Evolutionary conservation across 2,329 filamentous ascomycete species (phyloP).

Genomic region (Talaromyces sp.): DNA sequence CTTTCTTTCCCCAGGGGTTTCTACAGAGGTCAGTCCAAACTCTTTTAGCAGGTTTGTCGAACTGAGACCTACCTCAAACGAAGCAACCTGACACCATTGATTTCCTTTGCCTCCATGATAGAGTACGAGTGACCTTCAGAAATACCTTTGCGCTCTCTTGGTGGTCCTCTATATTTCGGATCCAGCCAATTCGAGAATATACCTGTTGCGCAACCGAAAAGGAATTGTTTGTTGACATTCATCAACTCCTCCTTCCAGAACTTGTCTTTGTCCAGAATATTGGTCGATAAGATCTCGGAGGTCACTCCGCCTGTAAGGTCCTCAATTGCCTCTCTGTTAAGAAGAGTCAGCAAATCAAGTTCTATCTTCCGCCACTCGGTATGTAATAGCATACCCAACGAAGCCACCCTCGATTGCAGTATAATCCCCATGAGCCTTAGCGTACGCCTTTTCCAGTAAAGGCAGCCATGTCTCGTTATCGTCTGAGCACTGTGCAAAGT

Average conservation of each 20-base stretch:
- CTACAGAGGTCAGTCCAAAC: slow-evolving; percentile 37
- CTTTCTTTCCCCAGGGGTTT: slow-evolving; percentile 78
- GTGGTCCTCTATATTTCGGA: slow-evolving; percentile 34
- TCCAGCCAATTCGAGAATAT: slow-evolving; percentile 47
- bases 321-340: slow-evolving; percentile 54
- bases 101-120: slow-evolving; percentile 60
- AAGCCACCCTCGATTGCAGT: slow-evolving; percentile 72
- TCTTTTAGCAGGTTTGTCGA: background rate
- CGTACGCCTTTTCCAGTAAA: slow-evolving; percentile 77
- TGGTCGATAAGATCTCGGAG: slow-evolving; percentile 46
- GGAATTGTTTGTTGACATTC: slow-evolving; percentile 76
- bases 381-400: slow-evolving; percentile 51
- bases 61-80: slow-evolving; percentile 53
- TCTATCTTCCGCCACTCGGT: background rate
- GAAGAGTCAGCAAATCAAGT: background rate
- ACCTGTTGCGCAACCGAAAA: slow-evolving; percentile 49
- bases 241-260: slow-evolving; percentile 83
- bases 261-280: slow-evolving; percentile 64
- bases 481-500: slow-evolving; percentile 73
- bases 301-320: slow-evolving; percentile 57
- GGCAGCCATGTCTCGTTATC: slow-evolving; percentile 82
- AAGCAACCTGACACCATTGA: slow-evolving; percentile 63
- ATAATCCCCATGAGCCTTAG: slow-evolving; percentile 81
- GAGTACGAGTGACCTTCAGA: slow-evolving; percentile 56
- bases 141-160: slow-evolving; percentile 46